Percentiles rank a stretch among this genome's conserved stretches.
These are phyloP conservation scores for Lojkania enalia DNA, from an alignment of 2,329 filamentous ascomycete genomes.

Conservation along the genomic window DNA sequence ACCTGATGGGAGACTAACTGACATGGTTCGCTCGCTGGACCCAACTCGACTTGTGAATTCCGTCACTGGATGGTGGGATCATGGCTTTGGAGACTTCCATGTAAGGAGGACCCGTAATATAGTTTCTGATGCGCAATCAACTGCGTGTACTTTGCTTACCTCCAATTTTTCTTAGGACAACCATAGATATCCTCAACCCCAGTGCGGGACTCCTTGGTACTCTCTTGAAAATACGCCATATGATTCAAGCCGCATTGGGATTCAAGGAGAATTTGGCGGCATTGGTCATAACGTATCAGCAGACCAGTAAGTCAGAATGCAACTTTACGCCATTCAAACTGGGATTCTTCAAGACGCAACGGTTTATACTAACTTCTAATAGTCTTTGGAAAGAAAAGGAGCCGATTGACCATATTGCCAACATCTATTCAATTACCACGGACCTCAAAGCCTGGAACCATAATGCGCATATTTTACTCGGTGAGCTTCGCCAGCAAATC, in stretches of 20 bases:
- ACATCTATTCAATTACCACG: conserved; percentile 68
- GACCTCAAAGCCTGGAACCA: conserved; percentile 67
- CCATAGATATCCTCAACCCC: conserved; percentile 71
- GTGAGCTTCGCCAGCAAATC: conserved; percentile 53
- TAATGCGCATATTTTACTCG: conserved; percentile 58
- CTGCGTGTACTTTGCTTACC: too few species aligned
- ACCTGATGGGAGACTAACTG: conserved; percentile 62
- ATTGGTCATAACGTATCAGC: conserved; percentile 67
- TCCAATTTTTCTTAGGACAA: conserved; percentile 66
- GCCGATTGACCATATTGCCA: conserved; percentile 63
- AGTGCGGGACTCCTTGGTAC: conserved; percentile 72
- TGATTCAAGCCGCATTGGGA: conserved; percentile 63
- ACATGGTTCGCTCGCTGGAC: conserved; percentile 60
- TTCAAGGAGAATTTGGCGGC: conserved; percentile 74
- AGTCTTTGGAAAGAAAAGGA: conserved; percentile 67
- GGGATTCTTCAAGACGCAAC: background rate
- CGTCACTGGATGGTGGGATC: conserved; percentile 68
- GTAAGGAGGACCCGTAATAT: conserved; percentile 12
- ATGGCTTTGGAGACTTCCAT: conserved; percentile 66
- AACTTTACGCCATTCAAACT: background rate
- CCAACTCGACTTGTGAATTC: conserved; percentile 66
- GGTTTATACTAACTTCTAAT: too few species aligned
- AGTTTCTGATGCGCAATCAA: conserved; percentile 1
- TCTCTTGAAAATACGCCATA: conserved; percentile 55
- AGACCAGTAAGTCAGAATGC: conserved; percentile 55